A percentile compares a stretch with the other conserved stretches of the same genome.
These are phyloP conservation scores for Penicillium sclerotigenum DNA, from an alignment of 2,329 filamentous ascomycete genomes.

Conservation along the genomic window DNA sequence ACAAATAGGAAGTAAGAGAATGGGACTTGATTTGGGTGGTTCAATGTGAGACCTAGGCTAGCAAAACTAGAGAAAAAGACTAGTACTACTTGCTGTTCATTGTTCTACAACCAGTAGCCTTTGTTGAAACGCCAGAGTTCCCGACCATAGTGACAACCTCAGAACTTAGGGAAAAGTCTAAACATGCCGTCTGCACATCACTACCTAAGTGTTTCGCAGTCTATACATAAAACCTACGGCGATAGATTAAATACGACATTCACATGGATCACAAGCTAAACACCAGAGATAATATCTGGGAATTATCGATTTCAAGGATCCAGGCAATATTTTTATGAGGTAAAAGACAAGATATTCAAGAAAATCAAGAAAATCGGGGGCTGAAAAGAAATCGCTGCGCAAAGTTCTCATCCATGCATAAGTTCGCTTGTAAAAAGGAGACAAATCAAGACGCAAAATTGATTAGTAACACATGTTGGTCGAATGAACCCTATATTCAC, in stretches of 20 bases:
- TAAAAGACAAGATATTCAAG: not conserved
- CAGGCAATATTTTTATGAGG: not conserved
- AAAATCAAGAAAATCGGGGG: constrained; percentile 2
- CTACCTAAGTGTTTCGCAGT: too few species aligned
- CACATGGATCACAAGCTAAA: not conserved
- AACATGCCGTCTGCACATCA: too few species aligned
- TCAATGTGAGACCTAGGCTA: not conserved
- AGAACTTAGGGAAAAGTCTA: too few species aligned
- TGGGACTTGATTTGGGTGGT: not conserved
- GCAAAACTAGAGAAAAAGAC: not conserved
- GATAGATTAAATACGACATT: not conserved
- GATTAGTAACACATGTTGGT: constrained; percentile 20
- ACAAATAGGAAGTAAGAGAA: not conserved
- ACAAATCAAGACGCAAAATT: constrained; percentile 1
- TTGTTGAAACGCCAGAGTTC: too few species aligned
- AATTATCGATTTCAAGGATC: constrained; percentile 6
- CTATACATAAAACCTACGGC: not conserved
- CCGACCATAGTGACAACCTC: too few species aligned
- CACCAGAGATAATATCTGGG: constrained; percentile 4
- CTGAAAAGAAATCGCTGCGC: constrained; percentile 11
- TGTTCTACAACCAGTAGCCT: not conserved
- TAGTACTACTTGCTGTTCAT: not conserved
- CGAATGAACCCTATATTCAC: not conserved
- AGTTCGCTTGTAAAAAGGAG: constrained; percentile 16
- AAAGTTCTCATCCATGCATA: constrained; percentile 25